Base-by-base conservation (phyloP, 352 stramenopile species). In the Hyaloperonospora arabidopsidis region DNA sequence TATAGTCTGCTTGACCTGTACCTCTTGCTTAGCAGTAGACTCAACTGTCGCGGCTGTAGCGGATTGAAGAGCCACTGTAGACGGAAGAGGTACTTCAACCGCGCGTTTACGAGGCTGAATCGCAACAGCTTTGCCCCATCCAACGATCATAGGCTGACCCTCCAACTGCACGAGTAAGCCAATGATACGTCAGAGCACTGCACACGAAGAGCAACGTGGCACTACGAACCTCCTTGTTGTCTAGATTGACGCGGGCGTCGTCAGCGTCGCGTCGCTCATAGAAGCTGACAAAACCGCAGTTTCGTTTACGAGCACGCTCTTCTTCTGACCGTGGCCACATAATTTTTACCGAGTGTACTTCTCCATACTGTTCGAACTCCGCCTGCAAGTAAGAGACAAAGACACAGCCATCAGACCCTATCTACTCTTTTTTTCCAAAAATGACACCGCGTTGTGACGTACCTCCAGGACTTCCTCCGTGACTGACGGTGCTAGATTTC, bases 301-400 rank as follows among this genome's bases (percentile, higher is more conserved):
- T 97, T 12, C 92, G 76, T 44, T 81, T 86, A 32, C 93, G 82
- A 15, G 68, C 65, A 45, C 86, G 68, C 67, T 98, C 95, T 64
- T 98, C 93, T 35, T 95, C 80, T 0, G 85, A 97, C 22, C 95
- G 78, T n/a, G 95, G 95, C 94, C 94, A 98, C 95, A 98, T 98
- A 65, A 98, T 96, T 67, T 98, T 98, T 36, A 98, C 80, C 34
- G 87, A 97, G 73, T 96, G 91, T 23, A 98, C 78, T 36, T 92
- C 74, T 57, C 95, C 95, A 67, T 85, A 97, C 54, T 79, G 70
- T 41, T 76, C 64, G 76, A 98, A 98, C 32, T 89, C 61, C 23
- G 81, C 67, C 67, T 84, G 23, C 19, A 52, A 17, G 7, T 11
- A 40, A 17, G 5, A 44, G 8, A 44, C 12, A 22, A 41, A 13